Conservation (phyloP, 2,329 filamentous ascomycete genomes). For the Penicillium oxalicum region DNA sequence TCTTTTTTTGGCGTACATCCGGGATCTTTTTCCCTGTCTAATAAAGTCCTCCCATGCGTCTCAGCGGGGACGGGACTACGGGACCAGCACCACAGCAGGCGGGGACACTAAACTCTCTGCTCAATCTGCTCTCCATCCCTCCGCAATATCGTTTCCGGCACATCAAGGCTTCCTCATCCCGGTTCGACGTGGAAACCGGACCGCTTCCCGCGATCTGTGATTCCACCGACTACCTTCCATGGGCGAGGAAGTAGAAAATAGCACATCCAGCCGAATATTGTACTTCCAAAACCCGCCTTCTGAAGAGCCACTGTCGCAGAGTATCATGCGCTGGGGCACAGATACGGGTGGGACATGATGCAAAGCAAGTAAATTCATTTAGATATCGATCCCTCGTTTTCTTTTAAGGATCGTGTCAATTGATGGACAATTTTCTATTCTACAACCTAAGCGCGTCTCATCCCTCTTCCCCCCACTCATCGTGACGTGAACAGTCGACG, state of each 20-base stretch:
- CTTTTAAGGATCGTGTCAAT: neutral
- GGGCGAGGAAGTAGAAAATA: constrained; percentile 41
- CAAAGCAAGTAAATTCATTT: constrained; percentile 1
- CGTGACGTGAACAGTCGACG: no score
- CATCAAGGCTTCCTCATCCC: constrained; percentile 43
- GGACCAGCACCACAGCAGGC: no score
- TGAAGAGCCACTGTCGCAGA: constrained; percentile 60
- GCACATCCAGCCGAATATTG: constrained; percentile 35
- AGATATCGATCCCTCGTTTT: neutral
- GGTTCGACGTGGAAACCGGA: constrained; percentile 22
- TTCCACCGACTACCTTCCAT: constrained; percentile 22
- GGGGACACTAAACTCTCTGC: no score
- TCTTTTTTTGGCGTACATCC: neutral
- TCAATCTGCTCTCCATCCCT: no score
- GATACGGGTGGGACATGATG: constrained; percentile 59
- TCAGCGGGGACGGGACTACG: no score
- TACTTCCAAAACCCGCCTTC: constrained; percentile 40
- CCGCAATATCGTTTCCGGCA: constrained; percentile 24
- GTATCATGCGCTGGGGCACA: constrained; percentile 56
- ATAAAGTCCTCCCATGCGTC: no score
- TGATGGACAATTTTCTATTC: neutral
- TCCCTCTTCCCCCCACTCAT: no score
- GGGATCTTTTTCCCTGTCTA: neutral
- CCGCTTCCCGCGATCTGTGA: constrained; percentile 19
- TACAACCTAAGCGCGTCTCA: no score